Evolutionary conservation across 2,329 filamentous ascomycete species (phyloP).

Genomic region (Penicillium verrucosum): DNA sequence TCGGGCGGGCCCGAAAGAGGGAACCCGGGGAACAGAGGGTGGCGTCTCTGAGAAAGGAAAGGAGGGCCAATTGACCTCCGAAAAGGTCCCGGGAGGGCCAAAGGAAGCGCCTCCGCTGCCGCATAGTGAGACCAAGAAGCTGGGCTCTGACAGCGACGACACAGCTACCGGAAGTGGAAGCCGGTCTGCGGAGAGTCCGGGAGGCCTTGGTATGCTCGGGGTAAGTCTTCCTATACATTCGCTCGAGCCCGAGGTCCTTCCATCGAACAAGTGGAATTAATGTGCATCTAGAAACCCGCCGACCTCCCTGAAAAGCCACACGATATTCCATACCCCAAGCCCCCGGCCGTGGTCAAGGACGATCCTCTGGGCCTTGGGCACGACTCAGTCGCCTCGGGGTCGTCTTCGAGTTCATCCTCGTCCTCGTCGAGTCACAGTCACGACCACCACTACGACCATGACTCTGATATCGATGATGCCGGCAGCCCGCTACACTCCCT

Average conservation of each 20-base stretch:
- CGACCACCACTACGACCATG: conserved; percentile 33
- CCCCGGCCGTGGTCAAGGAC: conserved; percentile 46
- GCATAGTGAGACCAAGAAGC: conserved; percentile 73
- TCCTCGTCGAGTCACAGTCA: conserved; percentile 4
- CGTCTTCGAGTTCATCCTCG: conserved; percentile 30
- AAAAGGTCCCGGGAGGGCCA: conserved; percentile 76
- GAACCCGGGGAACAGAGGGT: conserved; percentile 82
- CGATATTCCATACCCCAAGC: conserved; percentile 66
- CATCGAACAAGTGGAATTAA: conserved; percentile 1
- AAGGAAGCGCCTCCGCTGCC: conserved; percentile 82
- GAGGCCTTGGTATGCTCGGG: conserved; percentile 52
- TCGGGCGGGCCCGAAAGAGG: conserved; percentile 71
- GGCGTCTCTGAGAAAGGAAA: conserved; percentile 86
- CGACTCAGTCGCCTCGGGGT: conserved; percentile 22
- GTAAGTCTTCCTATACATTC: conserved; percentile 40
- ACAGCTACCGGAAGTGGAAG: conserved; percentile 35
- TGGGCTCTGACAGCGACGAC: conserved; percentile 41
- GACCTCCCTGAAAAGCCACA: conserved; percentile 76
- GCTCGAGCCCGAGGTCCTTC: background rate
- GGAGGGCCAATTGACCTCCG: conserved; percentile 64
- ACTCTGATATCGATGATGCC: conserved; percentile 52
- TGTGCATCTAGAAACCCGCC: conserved; percentile 64
- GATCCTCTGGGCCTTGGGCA: conserved; percentile 31
- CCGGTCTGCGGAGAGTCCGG: conserved; percentile 42
- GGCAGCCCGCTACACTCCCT: conserved; percentile 78